Base-by-base conservation (phyloP, 441 rosid genomes). In the Populus hybrid region DNA sequence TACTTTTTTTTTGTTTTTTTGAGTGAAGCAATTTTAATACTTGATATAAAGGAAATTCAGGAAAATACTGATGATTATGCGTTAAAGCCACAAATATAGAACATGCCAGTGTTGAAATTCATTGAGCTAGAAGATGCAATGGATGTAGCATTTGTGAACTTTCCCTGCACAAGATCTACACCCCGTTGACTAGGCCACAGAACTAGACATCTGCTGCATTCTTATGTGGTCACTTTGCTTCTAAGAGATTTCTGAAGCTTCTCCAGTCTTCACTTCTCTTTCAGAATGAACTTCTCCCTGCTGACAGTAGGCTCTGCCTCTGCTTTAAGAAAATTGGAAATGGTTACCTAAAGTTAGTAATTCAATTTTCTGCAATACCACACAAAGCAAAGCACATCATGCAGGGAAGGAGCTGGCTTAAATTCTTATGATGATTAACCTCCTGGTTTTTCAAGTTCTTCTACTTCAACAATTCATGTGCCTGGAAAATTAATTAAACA, bases 391-490 rank as follows among this genome's bases (percentile, higher is more conserved):
- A 5, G 35, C 79, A 71, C 32, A 23, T 36, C 73, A 50, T 34
- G 38, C 18, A 34, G 24, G 4, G 70, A 14, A 74, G 50, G 3
- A 54, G 36, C 21, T 54, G 8, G 8, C 36, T 72, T 6, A 77
- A 80, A 40, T 73, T 74, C 16, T 63, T 70, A 23, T 46, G 30
- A 67, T 28, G 20, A 67, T 40, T 23, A 75, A 89, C 88, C 95
- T 88, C 85, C 92, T 81, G 73, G 83, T 81, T 85, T 87, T 81
- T 91, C 92, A 84, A 81, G 73, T 88, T 87, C 84, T 89, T 93
- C 85, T 88, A 86, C 88, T 90, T 89, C 89, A 94, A 81, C 76
- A 90, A 46, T 69, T 88, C 88, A 79, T 89, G 92, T 71, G 95
- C 97, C 99, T 95, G 87, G 77, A 87, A 82, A 61, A 28, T 28